Evolutionary conservation across 768 basidiomycete species (phyloP).

Genomic region (Agrocybe pediades): DNA sequence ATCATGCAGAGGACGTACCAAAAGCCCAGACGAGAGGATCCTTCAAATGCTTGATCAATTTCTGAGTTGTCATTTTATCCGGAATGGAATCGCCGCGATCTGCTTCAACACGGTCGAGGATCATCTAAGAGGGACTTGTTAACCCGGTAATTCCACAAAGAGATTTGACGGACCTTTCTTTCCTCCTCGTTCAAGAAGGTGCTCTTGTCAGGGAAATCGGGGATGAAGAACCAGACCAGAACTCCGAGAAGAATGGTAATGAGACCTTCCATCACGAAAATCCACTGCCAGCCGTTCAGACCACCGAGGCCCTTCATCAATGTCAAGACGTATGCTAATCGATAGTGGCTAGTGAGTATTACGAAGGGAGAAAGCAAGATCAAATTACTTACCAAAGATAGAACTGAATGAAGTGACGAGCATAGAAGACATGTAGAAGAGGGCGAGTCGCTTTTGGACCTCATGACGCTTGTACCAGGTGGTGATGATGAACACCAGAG

Average conservation of each 20-base stretch:
- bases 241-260: slow-evolving; percentile 31
- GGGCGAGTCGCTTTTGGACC: slow-evolving; percentile 16
- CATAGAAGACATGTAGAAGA: slow-evolving; percentile 21
- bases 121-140: slow-evolving; percentile 20
- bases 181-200: slow-evolving; percentile 36
- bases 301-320: slow-evolving; percentile 26
- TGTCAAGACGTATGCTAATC: slow-evolving; percentile 29
- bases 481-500: slow-evolving; percentile 48
- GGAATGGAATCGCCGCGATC: slow-evolving; percentile 41
- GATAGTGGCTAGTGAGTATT: slow-evolving; percentile 23
- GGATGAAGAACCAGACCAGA: slow-evolving; percentile 30
- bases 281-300: slow-evolving; percentile 39
- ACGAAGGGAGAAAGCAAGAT: slow-evolving; percentile 29
- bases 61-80: slow-evolving; percentile 31
- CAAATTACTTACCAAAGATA: slow-evolving; percentile 18
- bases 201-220: slow-evolving; percentile 37
- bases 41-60: slow-evolving; percentile 31
- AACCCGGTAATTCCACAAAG: not conserved
- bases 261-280: slow-evolving; percentile 36
- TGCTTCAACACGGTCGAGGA: slow-evolving; percentile 35
- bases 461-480: slow-evolving; percentile 38
- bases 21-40: slow-evolving; percentile 39
- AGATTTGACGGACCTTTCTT: slow-evolving; percentile 32
- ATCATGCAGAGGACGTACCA: slow-evolving; percentile 21
- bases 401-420: slow-evolving; percentile 17